Percentiles rank a stretch among this genome's conserved stretches.
Conservation (phyloP, 768 basidiomycete species). For the Daedaleopsis nitida region DNA sequence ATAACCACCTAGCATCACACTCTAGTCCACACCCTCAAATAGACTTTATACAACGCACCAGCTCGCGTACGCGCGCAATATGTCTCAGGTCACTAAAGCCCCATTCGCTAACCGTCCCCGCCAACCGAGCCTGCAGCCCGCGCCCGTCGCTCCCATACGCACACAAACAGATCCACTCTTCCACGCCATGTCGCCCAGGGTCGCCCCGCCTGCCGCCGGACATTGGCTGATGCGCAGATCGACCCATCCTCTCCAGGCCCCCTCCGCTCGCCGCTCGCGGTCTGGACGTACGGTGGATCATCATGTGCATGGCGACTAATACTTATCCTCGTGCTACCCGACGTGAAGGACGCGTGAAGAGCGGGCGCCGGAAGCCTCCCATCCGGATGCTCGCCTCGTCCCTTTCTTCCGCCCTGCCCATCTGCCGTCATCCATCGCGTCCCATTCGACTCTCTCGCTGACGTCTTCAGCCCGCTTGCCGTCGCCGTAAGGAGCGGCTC, state of each 20-base stretch:
- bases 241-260: neutral
- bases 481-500: neutral
- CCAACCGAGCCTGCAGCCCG: neutral
- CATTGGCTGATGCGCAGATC: neutral
- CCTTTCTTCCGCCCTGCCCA: neutral
- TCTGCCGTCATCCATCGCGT: neutral
- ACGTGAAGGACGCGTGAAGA: constrained; percentile 16
- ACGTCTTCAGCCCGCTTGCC: neutral
- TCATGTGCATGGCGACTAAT: too few species aligned
- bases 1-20: too few species aligned
- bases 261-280: neutral
- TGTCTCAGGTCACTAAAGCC: neutral
- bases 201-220: neutral
- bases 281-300: neutral
- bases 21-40: neutral
- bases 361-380: constrained; percentile 1
- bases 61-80: neutral
- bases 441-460: neutral
- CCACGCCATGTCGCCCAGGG: neutral
- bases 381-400: neutral
- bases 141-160: neutral
- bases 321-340: constrained; percentile 3
- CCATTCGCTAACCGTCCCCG: neutral
- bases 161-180: neutral
- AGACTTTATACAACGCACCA: neutral